Evolutionary conservation across 1,284 basidiomycete species (phyloP).

Genomic region (Inonotus obliquus): DNA sequence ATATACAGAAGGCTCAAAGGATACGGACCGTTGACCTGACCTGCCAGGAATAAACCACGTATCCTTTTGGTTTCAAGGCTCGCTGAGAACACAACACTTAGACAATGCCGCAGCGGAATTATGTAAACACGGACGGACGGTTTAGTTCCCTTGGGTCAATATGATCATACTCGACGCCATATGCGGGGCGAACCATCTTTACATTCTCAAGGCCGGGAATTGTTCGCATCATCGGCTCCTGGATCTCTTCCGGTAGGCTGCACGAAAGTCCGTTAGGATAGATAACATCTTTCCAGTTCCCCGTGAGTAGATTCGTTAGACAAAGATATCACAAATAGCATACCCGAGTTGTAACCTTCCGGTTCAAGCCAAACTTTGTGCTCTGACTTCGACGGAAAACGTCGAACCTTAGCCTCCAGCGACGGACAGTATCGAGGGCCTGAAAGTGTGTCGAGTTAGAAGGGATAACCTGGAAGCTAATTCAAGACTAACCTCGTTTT

Average conservation of each 20-base stretch:
- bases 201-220: constrained; percentile 83
- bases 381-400: constrained; percentile 66
- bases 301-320: background rate
- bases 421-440: constrained; percentile 91
- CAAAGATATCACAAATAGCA: constrained; percentile 12
- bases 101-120: constrained; percentile 10
- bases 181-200: constrained; percentile 78
- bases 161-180: constrained; percentile 91
- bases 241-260: constrained; percentile 80
- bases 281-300: constrained; percentile 52
- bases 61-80: constrained; percentile 86
- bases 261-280: constrained; percentile 90
- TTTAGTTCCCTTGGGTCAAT: constrained; percentile 82
- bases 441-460: constrained; percentile 24
- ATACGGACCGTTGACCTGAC: constrained; percentile 75
- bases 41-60: constrained; percentile 80
- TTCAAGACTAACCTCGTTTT: constrained; percentile 54
- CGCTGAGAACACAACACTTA: constrained; percentile 35
- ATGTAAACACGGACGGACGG: constrained; percentile 43
- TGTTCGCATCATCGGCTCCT: constrained; percentile 75
- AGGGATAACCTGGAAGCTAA: background rate
- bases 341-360: constrained; percentile 83
- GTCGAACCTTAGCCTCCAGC: constrained; percentile 79
- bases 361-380: constrained; percentile 90
- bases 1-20: background rate